Base-by-base conservation (phyloP, 2,329 filamentous ascomycete genomes). In the Tolypocladium ophioglossoides region DNA sequence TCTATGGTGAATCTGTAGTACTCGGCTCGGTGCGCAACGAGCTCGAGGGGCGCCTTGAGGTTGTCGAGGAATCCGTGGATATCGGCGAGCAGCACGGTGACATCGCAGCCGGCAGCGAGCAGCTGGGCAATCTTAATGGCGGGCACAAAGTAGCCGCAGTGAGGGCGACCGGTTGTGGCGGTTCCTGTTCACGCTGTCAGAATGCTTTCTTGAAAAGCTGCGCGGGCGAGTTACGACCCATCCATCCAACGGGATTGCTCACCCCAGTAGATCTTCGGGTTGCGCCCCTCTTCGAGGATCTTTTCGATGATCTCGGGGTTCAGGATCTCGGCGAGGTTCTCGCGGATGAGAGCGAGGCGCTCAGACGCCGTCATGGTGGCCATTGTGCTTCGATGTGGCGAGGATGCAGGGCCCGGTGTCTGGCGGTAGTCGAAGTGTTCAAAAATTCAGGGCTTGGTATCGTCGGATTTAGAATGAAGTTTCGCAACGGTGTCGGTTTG, bases 71-170 rank as follows among this genome's bases (percentile, higher is more conserved):
- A 90, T 61, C 83, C 89, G 70, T 87, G 84, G 47, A 88, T 79
- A 60, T 89, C 83, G 69, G 83, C 85, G 56, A 94, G 82, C 38
- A 95, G 82, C 56, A 95, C 79, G 54, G 83, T 88, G 56, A 95
- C 83, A 56, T 91, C 82, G 74, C 90, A 96, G 39, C 87, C 91
- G 34, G 92, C 91, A 38, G 83, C 80, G 37, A 96, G 82, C 64
- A 95, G 84, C 68, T 96, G 86, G 40, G 90, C 91, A 58, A 96
- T 87, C 72, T 96, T 96, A 66, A 95, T 82, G 62, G 87, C 86
- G 7, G 91, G 86, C 11, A 94, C 87, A 58, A 95, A 89, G 78
- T 96, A 96, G 62, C 89, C 91, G 68, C 84, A 88, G 70, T 96
- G 91, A 53, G 91, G 91, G 56, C 85, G 80, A n/a, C 90, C 90